Conservation (phyloP, 2,329 filamentous ascomycete species). For the Elsinoe necatrix region DNA sequence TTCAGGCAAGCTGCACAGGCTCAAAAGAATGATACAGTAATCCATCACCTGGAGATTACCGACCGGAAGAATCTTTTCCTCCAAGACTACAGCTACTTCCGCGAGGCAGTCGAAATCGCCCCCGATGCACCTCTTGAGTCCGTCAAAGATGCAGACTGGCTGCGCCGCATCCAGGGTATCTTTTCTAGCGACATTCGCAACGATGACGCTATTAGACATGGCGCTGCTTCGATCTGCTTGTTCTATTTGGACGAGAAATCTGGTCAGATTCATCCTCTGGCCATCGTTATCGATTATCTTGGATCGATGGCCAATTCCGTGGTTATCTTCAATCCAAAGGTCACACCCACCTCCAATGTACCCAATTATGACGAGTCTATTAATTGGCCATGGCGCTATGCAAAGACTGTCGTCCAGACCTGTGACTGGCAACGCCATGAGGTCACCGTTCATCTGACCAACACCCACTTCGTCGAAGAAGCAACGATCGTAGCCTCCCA, state of each 20-base stretch:
- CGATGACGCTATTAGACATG: not conserved
- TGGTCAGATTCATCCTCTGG: constrained; percentile 42
- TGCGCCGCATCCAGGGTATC: constrained; percentile 15
- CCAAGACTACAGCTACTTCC: constrained; percentile 40
- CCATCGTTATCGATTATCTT: constrained; percentile 43
- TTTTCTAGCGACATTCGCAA: constrained; percentile 1
- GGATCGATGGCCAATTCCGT: constrained; percentile 38
- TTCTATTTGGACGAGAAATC: constrained; percentile 29
- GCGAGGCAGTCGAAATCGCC: constrained; percentile 25
- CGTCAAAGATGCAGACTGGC: constrained; percentile 14
- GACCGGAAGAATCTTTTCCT: constrained; percentile 33
- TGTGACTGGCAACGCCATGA: constrained; percentile 45
- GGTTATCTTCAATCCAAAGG: constrained; percentile 42
- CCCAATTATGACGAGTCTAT: constrained; percentile 28
- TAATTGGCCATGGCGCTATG: constrained; percentile 47
- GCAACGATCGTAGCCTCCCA: constrained; percentile 20
- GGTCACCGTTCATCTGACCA: constrained; percentile 37
- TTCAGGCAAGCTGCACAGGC: constrained; percentile 32
- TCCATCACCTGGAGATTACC: constrained; percentile 23
- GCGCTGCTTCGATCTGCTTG: constrained; percentile 18
- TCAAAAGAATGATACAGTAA: constrained; percentile 30
- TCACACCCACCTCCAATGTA: constrained; percentile 23
- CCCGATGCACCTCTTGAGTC: constrained; percentile 18
- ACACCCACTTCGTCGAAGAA: constrained; percentile 22
- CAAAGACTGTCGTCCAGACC: constrained; percentile 43